Evolutionary conservation across 2,329 filamentous ascomycete species (phyloP).

Genomic region (Neoscytalidium dimidiatum): DNA sequence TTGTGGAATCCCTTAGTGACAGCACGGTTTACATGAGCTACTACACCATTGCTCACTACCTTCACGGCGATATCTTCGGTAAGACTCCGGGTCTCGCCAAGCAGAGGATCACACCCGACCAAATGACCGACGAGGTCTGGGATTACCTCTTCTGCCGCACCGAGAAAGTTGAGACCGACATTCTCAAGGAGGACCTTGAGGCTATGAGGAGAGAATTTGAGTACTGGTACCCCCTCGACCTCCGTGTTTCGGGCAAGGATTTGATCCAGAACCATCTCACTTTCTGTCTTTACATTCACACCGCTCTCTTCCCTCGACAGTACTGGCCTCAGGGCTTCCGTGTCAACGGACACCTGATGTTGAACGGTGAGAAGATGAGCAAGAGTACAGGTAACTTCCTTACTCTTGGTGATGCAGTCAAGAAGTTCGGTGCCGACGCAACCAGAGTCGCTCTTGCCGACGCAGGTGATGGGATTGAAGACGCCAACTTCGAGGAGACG

Average conservation of each 20-base stretch:
- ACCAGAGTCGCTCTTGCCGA: slow-evolving; percentile 89
- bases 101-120: slow-evolving; percentile 66
- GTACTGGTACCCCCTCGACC: slow-evolving; percentile 94
- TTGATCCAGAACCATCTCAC: slow-evolving; percentile 78
- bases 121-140: slow-evolving; percentile 95
- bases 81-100: slow-evolving; percentile 67
- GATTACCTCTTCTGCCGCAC: slow-evolving; percentile 88
- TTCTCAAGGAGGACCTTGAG: slow-evolving; percentile 72
- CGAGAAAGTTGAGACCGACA: slow-evolving; percentile 73
- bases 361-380: slow-evolving; percentile 98
- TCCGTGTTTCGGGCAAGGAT: slow-evolving; percentile 84
- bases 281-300: slow-evolving; percentile 92
- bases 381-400: slow-evolving; percentile 98
- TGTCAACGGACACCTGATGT: slow-evolving; percentile 86
- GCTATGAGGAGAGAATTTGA: slow-evolving; percentile 88
- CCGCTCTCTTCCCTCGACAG: slow-evolving; percentile 82
- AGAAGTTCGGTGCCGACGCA: slow-evolving; percentile 94
- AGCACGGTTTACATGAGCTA: slow-evolving; percentile 87
- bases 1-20: slow-evolving; percentile 91
- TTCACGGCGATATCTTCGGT: slow-evolving; percentile 87
- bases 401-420: slow-evolving; percentile 79
- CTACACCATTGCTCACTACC: slow-evolving; percentile 61
- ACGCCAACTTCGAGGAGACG: slow-evolving; percentile 96
- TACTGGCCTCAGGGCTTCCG: slow-evolving; percentile 88
- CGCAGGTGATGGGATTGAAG: slow-evolving; percentile 88